These are phyloP conservation scores for Wickerhamomyces queroliae DNA, from an alignment of 805 yeast species.

Conservation along the genomic window DNA sequence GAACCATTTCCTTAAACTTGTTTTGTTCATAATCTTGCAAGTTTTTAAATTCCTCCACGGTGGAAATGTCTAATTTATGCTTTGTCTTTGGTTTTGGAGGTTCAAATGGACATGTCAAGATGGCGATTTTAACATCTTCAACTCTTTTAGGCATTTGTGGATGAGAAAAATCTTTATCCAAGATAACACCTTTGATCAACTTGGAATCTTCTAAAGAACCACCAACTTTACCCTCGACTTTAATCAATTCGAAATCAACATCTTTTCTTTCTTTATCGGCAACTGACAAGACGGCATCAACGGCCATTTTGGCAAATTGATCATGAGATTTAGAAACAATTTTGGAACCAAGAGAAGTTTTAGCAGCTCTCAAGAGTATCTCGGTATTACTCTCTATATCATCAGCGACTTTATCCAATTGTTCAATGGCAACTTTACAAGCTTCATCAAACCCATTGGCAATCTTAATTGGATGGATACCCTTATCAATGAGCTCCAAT, in stretches of 20 bases:
- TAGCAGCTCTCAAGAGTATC: constrained; percentile 83
- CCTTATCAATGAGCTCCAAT: constrained; percentile 87
- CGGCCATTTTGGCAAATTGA: constrained; percentile 94
- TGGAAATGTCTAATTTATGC: constrained; percentile 88
- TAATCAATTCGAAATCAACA: constrained; percentile 94
- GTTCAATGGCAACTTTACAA: constrained; percentile 79
- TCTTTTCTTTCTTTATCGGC: constrained; percentile 90
- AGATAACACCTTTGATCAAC: constrained; percentile 83
- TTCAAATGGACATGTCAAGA: constrained; percentile 97
- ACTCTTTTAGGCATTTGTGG: constrained; percentile 94
- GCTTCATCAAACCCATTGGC: constrained; percentile 98
- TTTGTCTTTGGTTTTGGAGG: constrained; percentile 99
- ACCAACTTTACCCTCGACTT: constrained; percentile 93
- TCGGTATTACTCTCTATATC: constrained; percentile 38
- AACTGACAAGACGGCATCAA: constrained; percentile 88
- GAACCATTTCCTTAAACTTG: constrained; percentile 87
- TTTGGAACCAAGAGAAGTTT: constrained; percentile 91
- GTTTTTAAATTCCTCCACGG: constrained; percentile 90
- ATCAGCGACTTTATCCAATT: constrained; percentile 73
- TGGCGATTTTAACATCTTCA: constrained; percentile 81
- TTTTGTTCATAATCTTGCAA: constrained; percentile 90
- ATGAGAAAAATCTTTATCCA: constrained; percentile 96
- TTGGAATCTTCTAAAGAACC: constrained; percentile 85
- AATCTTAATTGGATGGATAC: constrained; percentile 93
- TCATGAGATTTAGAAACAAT: constrained; percentile 93